A percentile compares a stretch with the other conserved stretches of the same genome.
Evolutionary conservation across 139 green algal species (phyloP).

Genomic region (Monoraphidium neglectum): DNA sequence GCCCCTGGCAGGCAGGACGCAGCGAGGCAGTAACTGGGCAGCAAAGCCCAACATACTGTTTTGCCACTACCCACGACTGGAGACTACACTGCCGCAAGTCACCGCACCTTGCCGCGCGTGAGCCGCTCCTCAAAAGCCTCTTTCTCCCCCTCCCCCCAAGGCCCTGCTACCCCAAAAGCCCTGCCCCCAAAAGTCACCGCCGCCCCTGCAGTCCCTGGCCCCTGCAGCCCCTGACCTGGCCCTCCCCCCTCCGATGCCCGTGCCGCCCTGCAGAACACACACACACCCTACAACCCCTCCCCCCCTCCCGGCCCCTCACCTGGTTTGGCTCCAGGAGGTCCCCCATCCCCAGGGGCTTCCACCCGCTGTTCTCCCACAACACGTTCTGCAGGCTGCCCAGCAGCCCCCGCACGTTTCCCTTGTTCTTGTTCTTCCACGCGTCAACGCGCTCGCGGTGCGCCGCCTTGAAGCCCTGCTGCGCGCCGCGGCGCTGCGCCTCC

Average conservation of each 20-base stretch:
- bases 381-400: conserved; percentile 84
- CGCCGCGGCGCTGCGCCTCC: conserved; percentile 45
- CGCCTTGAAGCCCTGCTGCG: conserved; percentile 67
- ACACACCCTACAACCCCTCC: neutral
- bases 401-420: conserved; percentile 89
- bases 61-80: too few species aligned
- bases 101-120: too few species aligned
- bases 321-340: conserved; percentile 82
- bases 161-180: too few species aligned
- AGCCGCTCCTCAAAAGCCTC: too few species aligned
- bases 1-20: too few species aligned
- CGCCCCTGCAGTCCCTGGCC: too few species aligned
- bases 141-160: too few species aligned
- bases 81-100: too few species aligned
- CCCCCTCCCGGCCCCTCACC: conserved; percentile 9
- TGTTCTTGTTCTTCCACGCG: conserved; percentile 73
- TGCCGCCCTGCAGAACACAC: too few species aligned
- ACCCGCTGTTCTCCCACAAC: conserved; percentile 86
- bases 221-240: too few species aligned
- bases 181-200: too few species aligned
- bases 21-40: neutral
- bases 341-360: conserved; percentile 72
- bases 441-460: conserved; percentile 63
- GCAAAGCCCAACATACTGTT: neutral
- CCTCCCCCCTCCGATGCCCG: too few species aligned